Conservation (phyloP, 345 rosid species). For the Excoecaria agallocha region DNA sequence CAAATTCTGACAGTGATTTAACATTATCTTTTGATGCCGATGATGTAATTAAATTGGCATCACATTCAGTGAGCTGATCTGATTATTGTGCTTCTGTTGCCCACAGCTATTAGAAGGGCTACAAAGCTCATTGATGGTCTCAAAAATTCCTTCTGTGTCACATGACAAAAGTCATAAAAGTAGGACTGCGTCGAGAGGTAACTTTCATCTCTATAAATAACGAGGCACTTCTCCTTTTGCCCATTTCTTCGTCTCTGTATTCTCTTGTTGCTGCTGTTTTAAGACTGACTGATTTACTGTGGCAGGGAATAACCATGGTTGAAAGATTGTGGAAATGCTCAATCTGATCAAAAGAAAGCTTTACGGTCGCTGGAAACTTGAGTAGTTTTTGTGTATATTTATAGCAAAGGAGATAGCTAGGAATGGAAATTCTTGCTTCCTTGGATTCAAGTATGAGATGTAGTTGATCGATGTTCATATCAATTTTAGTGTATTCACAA, state of each 20-base stretch:
- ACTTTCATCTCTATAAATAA: slow-evolving; percentile 1
- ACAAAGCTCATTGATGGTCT: slow-evolving; percentile 78
- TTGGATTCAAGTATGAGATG: slow-evolving; percentile 28
- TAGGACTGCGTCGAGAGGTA: slow-evolving; percentile 27
- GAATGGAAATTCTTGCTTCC: slow-evolving; percentile 38
- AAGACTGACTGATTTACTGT: slow-evolving; percentile 23
- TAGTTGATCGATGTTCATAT: slow-evolving; percentile 48
- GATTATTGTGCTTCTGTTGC: background rate
- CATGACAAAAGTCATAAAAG: slow-evolving; percentile 64
- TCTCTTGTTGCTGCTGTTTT: background rate
- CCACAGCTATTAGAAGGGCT: slow-evolving; percentile 87
- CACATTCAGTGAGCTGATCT: background rate
- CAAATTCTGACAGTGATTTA: too few relatives aligned
- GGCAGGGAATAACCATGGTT: slow-evolving; percentile 61
- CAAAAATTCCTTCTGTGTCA: slow-evolving; percentile 72
- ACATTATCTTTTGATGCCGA: too few relatives aligned
- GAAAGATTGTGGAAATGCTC: slow-evolving; percentile 20
- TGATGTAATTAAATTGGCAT: background rate
- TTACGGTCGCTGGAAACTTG: slow-evolving; percentile 18
- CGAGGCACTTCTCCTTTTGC: background rate
- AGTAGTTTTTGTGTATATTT: slow-evolving; percentile 49
- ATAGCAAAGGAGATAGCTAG: slow-evolving; percentile 35
- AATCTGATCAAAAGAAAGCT: slow-evolving; percentile 19
- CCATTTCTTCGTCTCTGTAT: background rate
- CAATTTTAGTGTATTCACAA: slow-evolving; percentile 25